Conservation (phyloP, 768 basidiomycete genomes). For the Leccinellum rugosiceps region DNA sequence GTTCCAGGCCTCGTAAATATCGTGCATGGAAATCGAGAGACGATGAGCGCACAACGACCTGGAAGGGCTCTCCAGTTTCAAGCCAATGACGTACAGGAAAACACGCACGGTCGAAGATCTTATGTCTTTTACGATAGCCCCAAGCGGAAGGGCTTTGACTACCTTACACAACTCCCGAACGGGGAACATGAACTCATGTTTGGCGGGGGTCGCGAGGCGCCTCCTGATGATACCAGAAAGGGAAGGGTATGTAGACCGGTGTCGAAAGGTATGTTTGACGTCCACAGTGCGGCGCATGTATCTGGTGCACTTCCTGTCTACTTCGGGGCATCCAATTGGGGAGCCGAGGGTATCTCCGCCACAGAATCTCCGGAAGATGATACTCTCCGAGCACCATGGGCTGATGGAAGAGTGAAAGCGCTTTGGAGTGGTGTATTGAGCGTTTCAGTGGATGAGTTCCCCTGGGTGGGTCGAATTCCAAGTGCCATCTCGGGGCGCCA, state of each 20-base stretch:
- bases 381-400: constrained; percentile 30
- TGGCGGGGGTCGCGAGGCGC: constrained; percentile 53
- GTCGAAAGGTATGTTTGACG: constrained; percentile 29
- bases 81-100: constrained; percentile 1
- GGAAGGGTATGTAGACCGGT: constrained; percentile 24
- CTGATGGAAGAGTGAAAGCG: constrained; percentile 47
- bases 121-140: constrained; percentile 55
- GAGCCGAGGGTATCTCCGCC: constrained; percentile 33
- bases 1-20: constrained; percentile 38
- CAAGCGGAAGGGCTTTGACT: constrained; percentile 48
- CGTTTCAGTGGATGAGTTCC: constrained; percentile 55
- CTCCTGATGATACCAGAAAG: background rate
- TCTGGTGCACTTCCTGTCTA: constrained; percentile 51
- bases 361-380: constrained; percentile 11
- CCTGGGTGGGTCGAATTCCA: constrained; percentile 72
- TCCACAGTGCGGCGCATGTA: constrained; percentile 40
- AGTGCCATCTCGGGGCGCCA: constrained; percentile 42
- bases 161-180: constrained; percentile 59
- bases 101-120: constrained; percentile 42
- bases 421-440: constrained; percentile 66
- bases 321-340: constrained; percentile 47
- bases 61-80: constrained; percentile 34
- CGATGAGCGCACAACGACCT: constrained; percentile 65
- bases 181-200: constrained; percentile 56
- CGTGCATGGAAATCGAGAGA: constrained; percentile 40